These are phyloP conservation scores for Casuarina cunninghamiana DNA, from an alignment of 306 rosid genomes.

Conservation along the genomic window DNA sequence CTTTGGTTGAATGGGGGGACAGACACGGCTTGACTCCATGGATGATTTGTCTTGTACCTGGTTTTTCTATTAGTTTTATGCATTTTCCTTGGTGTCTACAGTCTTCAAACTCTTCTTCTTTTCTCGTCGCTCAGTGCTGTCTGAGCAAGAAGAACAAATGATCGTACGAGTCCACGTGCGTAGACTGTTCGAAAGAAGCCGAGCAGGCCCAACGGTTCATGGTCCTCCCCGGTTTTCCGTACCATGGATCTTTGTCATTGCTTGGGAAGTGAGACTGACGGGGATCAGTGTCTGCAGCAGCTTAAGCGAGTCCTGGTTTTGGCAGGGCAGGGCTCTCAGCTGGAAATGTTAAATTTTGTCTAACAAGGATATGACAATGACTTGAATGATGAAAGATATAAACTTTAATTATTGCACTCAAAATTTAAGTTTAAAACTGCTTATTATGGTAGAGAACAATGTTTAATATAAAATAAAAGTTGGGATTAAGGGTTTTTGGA, in stretches of 20 bases:
- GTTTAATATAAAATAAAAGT: too few relatives aligned
- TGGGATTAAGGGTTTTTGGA: too few relatives aligned
- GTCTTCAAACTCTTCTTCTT: conserved; percentile 1
- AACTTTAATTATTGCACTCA: too few relatives aligned
- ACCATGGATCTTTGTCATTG: conserved; percentile 39
- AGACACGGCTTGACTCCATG: conserved; percentile 37
- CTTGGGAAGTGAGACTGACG: background rate
- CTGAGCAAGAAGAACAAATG: conserved; percentile 42
- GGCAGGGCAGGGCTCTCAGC: too few relatives aligned
- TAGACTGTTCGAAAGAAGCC: conserved; percentile 66
- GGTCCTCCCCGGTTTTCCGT: conserved; percentile 45
- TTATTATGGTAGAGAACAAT: too few relatives aligned
- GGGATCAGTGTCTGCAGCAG: background rate
- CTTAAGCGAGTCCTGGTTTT: background rate
- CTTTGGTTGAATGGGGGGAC: conserved; percentile 40
- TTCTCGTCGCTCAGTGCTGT: background rate
- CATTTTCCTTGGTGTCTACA: background rate
- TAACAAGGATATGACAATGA: too few relatives aligned
- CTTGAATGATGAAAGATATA: too few relatives aligned
- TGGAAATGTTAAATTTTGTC: too few relatives aligned
- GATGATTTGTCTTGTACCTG: conserved; percentile 31
- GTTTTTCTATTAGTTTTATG: background rate
- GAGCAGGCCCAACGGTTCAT: conserved; percentile 76
- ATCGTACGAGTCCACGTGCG: conserved; percentile 69
- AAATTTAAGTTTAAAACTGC: too few relatives aligned